phyloP scores from a whole-genome alignment of 805 yeast species.

The Kuraishia floccosa region DNA sequence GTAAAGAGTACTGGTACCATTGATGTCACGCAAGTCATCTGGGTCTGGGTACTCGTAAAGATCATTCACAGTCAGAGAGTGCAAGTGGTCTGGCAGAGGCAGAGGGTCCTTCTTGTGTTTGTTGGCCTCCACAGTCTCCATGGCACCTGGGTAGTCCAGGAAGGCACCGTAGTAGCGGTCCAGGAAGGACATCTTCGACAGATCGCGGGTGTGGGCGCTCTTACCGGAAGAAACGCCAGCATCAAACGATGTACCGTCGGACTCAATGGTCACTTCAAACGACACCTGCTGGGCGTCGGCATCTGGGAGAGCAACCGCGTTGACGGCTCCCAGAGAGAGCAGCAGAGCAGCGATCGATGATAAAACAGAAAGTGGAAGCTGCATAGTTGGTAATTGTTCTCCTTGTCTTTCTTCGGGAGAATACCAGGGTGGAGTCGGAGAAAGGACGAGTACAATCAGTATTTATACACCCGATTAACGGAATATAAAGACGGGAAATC shows the following conservation, averaged over 20 bases:
- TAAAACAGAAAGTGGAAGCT: conserved; percentile 6
- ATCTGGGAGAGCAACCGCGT: conserved; percentile 10
- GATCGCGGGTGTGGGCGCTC: conserved; percentile 1
- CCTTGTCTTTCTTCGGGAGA: too few relatives aligned
- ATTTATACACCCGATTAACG: too few relatives aligned
- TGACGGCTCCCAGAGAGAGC: conserved; percentile 3
- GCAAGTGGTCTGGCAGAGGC: conserved; percentile 17
- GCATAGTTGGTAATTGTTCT: conserved; percentile 31
- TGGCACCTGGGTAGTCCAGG: conserved; percentile 15
- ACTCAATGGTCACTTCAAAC: neutral
- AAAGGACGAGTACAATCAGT: too few relatives aligned
- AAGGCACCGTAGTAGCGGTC: conserved; percentile 23
- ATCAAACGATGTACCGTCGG: too few relatives aligned
- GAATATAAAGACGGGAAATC: too few relatives aligned
- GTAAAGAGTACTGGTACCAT: conserved; percentile 24
- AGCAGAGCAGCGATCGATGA: conserved; percentile 2
- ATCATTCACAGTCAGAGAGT: conserved; percentile 18
- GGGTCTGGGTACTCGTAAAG: conserved; percentile 19
- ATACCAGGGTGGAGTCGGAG: too few relatives aligned
- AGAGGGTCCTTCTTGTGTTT: conserved; percentile 14
- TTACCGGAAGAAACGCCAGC: neutral
- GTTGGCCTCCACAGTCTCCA: conserved; percentile 10
- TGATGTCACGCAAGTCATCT: conserved; percentile 25
- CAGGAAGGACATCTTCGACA: conserved; percentile 17
- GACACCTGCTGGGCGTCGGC: conserved; percentile 2